phyloP scores from a whole-genome alignment of 192 early-diverging fungal species.

The Coemansia sp. region DNA sequence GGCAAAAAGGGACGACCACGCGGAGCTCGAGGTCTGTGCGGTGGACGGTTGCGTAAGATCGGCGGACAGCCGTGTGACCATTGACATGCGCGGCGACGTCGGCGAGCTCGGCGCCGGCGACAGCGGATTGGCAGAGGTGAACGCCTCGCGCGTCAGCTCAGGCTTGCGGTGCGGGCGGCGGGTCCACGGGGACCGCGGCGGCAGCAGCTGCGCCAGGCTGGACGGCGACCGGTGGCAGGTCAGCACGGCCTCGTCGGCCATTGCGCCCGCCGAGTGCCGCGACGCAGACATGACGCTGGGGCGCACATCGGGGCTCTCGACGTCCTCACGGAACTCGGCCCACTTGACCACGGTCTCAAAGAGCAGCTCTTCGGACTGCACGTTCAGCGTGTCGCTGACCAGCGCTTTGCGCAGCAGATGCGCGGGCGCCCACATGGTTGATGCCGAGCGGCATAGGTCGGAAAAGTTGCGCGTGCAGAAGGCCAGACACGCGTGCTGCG shows the following conservation, averaged over 20 bases:
- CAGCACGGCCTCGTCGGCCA: conserved; percentile 33
- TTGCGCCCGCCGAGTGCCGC: background rate
- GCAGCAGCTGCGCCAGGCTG: conserved; percentile 31
- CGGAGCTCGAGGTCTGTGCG: conserved; percentile 3
- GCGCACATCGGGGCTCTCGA: background rate
- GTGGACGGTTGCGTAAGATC: conserved; percentile 6
- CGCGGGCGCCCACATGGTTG: conserved; percentile 45
- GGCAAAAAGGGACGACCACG: conserved; percentile 20
- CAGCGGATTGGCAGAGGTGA: conserved; percentile 1
- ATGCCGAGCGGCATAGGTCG: conserved; percentile 19
- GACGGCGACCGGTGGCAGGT: conserved; percentile 47
- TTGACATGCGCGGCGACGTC: conserved; percentile 8
- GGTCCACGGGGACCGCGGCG: conserved; percentile 23
- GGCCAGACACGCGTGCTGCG: conserved; percentile 21
- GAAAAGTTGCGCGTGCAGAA: conserved; percentile 45
- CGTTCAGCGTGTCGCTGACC: conserved; percentile 41
- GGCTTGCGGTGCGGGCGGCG: conserved; percentile 17
- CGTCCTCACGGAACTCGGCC: conserved; percentile 42
- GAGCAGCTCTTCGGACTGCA: conserved; percentile 38
- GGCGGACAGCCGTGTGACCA: conserved; percentile 18
- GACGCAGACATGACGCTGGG: background rate
- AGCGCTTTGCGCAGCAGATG: conserved; percentile 37
- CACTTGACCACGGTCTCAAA: conserved; percentile 42
- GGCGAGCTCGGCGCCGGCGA: conserved; percentile 1
- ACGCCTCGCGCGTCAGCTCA: conserved; percentile 42